A percentile compares a stretch with the other conserved stretches of the same genome.
phyloP scores from a whole-genome alignment of 2,329 filamentous ascomycete species.

The Trichothecium sympodiale region DNA sequence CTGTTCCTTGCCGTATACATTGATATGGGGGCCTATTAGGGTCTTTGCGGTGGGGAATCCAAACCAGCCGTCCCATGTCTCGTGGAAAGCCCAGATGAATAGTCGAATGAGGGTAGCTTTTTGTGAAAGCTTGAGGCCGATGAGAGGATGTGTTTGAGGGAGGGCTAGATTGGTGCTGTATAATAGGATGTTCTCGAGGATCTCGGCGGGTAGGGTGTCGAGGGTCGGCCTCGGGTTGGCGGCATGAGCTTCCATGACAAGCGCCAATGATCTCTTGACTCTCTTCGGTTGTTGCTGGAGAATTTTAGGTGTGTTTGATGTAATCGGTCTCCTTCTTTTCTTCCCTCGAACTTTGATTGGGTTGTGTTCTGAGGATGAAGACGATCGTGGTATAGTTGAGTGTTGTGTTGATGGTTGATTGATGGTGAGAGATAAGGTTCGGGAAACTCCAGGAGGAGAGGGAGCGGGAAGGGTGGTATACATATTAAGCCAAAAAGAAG shows the following conservation, averaged over 20 bases:
- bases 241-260: constrained; percentile 17
- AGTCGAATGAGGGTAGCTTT: constrained; percentile 24
- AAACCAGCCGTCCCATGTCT: constrained; percentile 27
- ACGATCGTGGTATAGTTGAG: background rate
- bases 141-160: constrained; percentile 27
- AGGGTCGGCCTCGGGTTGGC: constrained; percentile 14
- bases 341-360: constrained; percentile 38
- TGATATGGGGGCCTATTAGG: constrained; percentile 7
- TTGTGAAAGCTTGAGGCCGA: constrained; percentile 35
- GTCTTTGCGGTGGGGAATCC: constrained; percentile 13
- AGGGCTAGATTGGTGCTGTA: constrained; percentile 37
- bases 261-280: constrained; percentile 16
- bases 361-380: constrained; percentile 23
- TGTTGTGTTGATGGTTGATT: background rate
- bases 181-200: constrained; percentile 42
- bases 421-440: background rate
- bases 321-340: constrained; percentile 14
- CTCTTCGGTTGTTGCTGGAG: constrained; percentile 10
- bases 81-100: constrained; percentile 23
- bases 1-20: constrained; percentile 1
- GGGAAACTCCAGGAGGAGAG: too few relatives aligned
- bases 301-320: constrained; percentile 2
- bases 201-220: constrained; percentile 35
- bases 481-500: background rate
- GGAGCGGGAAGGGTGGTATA: too few relatives aligned